phyloP scores from a whole-genome alignment of 257 asterid species.

The Datura wrightii region DNA sequence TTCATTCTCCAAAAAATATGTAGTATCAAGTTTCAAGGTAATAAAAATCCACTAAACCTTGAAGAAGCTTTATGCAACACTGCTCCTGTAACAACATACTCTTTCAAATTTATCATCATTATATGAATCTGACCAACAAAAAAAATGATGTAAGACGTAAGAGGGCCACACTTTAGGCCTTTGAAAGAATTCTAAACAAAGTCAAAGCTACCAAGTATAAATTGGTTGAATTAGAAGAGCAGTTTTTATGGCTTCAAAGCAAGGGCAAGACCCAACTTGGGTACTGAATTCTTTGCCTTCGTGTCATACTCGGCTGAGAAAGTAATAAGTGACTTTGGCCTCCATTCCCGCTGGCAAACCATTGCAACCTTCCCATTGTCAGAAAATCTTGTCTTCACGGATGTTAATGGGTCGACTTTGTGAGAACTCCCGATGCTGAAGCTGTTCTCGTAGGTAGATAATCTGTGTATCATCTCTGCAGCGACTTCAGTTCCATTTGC shows the following conservation, averaged over 20 bases:
- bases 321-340: constrained; percentile 77
- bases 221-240: constrained; percentile 34
- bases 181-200: constrained; percentile 24
- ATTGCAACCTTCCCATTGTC: constrained; percentile 71
- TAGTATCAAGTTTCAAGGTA: constrained; percentile 21
- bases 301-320: constrained; percentile 83
- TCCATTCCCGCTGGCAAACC: constrained; percentile 78
- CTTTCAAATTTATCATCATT: constrained; percentile 42
- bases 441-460: constrained; percentile 64
- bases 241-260: constrained; percentile 74
- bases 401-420: constrained; percentile 61
- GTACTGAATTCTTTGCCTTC: constrained; percentile 52
- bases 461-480: constrained; percentile 81
- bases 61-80: constrained; percentile 17
- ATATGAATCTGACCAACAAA: constrained; percentile 41
- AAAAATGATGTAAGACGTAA: constrained; percentile 33
- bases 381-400: constrained; percentile 71
- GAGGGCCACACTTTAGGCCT: constrained; percentile 38
- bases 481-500: constrained; percentile 73
- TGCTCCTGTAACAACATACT: constrained; percentile 30
- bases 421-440: constrained; percentile 75
- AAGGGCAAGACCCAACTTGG: constrained; percentile 71
- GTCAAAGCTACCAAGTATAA: constrained; percentile 35
- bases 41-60: background rate
- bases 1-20: background rate